Evolutionary conservation across 2,329 filamentous ascomycete genomes (phyloP).

Genomic region (Pyrenophora teres): DNA sequence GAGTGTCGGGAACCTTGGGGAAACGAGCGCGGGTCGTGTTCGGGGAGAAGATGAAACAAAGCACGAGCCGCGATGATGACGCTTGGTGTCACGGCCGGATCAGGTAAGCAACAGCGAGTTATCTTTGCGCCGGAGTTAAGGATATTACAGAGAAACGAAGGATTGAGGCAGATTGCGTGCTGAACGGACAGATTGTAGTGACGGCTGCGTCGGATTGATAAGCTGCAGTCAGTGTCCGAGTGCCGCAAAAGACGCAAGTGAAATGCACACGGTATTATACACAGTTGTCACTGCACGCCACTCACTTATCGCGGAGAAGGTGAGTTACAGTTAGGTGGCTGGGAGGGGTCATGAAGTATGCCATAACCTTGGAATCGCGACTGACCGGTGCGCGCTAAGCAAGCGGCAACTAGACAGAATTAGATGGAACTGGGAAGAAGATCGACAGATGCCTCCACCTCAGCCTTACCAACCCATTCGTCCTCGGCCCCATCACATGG

Average conservation of each 20-base stretch:
- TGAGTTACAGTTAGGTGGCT: conserved; percentile 18
- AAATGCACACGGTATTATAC: conserved; percentile 16
- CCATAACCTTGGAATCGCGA: background rate
- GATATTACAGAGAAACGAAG: conserved; percentile 30
- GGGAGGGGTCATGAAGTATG: conserved; percentile 18
- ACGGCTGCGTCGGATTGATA: conserved; percentile 15
- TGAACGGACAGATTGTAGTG: conserved; percentile 7
- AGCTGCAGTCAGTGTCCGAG: conserved; percentile 1
- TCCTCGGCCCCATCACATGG: background rate
- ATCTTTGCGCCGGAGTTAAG: conserved; percentile 21
- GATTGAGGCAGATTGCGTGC: conserved; percentile 8
- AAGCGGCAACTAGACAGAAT: conserved; percentile 20
- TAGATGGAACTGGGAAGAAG: conserved; percentile 24
- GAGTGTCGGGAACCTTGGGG: conserved; percentile 24
- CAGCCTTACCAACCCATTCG: conserved; percentile 18
- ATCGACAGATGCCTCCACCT: conserved; percentile 25
- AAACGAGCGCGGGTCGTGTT: conserved; percentile 8
- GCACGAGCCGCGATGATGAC: conserved; percentile 32
- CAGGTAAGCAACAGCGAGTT: conserved; percentile 11
- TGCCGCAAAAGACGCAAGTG: background rate
- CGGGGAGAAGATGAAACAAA: conserved; percentile 34
- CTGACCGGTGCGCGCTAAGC: conserved; percentile 13
- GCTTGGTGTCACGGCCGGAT: conserved; percentile 29
- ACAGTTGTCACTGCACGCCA: conserved; percentile 14
- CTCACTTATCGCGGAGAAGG: conserved; percentile 19